Evolutionary conservation across 345 rosid species (phyloP).

Genomic region (Gossypium thurberi): DNA sequence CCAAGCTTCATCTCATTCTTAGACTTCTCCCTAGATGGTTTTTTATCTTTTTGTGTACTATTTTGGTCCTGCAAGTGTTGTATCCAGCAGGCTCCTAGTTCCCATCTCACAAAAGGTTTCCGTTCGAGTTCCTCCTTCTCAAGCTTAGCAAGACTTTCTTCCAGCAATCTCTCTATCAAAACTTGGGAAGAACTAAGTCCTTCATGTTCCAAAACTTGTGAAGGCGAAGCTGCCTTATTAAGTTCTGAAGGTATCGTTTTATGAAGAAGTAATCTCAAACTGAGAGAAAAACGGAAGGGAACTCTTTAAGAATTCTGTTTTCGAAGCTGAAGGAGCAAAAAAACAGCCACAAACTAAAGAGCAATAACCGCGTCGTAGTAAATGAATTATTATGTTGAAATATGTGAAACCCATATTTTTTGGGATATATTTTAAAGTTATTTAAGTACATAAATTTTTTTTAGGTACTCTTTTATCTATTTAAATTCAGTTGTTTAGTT

Average conservation of each 20-base stretch:
- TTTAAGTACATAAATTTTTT: too few relatives aligned
- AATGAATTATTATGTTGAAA: neutral
- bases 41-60: slow-evolving; percentile 77
- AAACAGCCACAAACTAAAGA: slow-evolving; percentile 2
- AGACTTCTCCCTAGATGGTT: slow-evolving; percentile 51
- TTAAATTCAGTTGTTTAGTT: too few relatives aligned
- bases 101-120: slow-evolving; percentile 83
- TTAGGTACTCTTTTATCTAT: too few relatives aligned
- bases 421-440: too few relatives aligned
- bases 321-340: neutral
- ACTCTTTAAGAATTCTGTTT: slow-evolving; percentile 9
- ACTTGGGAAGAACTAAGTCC: slow-evolving; percentile 54
- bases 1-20: slow-evolving; percentile 87
- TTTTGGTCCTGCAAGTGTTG: slow-evolving; percentile 95
- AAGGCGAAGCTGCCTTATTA: slow-evolving; percentile 37
- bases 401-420: too few relatives aligned
- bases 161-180: slow-evolving; percentile 64
- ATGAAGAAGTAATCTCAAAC: slow-evolving; percentile 86
- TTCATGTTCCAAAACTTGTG: slow-evolving; percentile 41
- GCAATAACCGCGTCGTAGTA: neutral
- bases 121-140: slow-evolving; percentile 49
- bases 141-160: slow-evolving; percentile 77
- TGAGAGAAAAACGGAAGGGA: slow-evolving; percentile 29
- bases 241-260: slow-evolving; percentile 39
- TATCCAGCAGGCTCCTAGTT: slow-evolving; percentile 99